Percentiles rank a stretch among this genome's conserved stretches.
Evolutionary conservation across 495 filamentous ascomycete species (phyloP).

Genomic region (Xylaria longipes): DNA sequence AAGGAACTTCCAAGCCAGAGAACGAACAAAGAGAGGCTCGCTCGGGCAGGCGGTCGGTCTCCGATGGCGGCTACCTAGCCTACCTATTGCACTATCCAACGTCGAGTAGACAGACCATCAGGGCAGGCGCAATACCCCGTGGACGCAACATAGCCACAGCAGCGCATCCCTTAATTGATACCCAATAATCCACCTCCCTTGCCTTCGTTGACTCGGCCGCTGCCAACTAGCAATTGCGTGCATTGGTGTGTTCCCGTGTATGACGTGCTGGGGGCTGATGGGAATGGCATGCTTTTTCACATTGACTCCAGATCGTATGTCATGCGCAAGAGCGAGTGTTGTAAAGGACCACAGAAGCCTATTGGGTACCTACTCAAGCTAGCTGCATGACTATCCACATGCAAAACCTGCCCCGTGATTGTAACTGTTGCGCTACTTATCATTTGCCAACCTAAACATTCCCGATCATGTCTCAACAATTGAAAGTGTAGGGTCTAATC

Average conservation of each 20-base stretch:
- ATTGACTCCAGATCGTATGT: no score
- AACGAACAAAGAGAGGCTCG: neutral
- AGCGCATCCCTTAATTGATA: slow-evolving; percentile 3
- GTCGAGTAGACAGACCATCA: neutral
- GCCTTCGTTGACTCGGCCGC: neutral
- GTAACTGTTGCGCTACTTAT: neutral
- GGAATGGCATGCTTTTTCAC: neutral
- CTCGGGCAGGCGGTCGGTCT: neutral
- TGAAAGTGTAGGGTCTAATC: neutral
- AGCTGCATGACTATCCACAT: no score
- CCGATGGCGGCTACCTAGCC: slow-evolving; percentile 1
- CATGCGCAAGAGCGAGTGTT: no score
- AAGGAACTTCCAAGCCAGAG: neutral
- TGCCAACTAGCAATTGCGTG: neutral
- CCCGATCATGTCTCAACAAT: neutral
- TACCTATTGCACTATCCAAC: neutral
- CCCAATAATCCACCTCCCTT: neutral
- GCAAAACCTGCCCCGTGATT: neutral
- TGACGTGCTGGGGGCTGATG: neutral
- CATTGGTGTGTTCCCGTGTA: no score
- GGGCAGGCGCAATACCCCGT: slow-evolving; percentile 1
- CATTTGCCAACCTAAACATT: neutral
- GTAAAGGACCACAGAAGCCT: no score
- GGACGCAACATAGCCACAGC: neutral
- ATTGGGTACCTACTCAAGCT: no score